These are phyloP conservation scores for Yamadazyma pseudoaaseri DNA, from an alignment of 1,139 yeast genomes.

Conservation along the genomic window DNA sequence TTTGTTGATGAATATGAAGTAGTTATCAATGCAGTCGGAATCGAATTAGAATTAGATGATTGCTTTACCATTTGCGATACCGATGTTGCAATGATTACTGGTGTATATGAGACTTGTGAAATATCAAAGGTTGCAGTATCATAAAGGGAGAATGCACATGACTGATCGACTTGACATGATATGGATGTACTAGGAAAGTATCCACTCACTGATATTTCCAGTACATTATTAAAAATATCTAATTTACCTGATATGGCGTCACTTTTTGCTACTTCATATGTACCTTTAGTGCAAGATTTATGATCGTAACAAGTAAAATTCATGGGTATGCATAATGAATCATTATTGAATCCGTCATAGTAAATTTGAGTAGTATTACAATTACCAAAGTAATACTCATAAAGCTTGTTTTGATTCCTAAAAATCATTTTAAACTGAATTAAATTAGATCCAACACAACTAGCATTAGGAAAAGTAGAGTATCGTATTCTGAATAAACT, in stretches of 20 bases:
- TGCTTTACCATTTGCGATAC: not conserved
- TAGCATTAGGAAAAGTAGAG: conserved; percentile 7
- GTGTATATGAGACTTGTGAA: conserved; percentile 8
- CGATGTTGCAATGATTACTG: conserved; percentile 4
- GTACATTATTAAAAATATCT: not conserved
- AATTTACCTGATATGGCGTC: conserved; percentile 6
- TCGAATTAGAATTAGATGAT: too few relatives aligned
- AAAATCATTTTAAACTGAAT: conserved; percentile 16
- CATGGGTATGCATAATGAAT: conserved; percentile 11
- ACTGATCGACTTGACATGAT: conserved; percentile 8
- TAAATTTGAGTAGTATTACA: conserved; percentile 11
- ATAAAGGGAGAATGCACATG: conserved; percentile 11
- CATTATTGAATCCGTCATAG: conserved; percentile 9
- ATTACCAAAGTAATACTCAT: conserved; percentile 15
- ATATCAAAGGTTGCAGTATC: conserved; percentile 5
- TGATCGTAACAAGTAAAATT: conserved; percentile 10
- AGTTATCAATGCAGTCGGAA: too few relatives aligned
- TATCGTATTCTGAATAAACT: conserved; percentile 13
- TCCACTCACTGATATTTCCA: conserved; percentile 8
- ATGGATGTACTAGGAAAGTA: conserved; percentile 10
- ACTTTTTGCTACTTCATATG: conserved; percentile 6
- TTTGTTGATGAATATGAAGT: too few relatives aligned
- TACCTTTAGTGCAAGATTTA: conserved; percentile 6
- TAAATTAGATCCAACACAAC: conserved; percentile 13
- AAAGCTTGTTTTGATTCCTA: conserved; percentile 7